These are phyloP conservation scores for Basidiobolus meristosporus DNA, from an alignment of 371 early-diverging fungal species.

Conservation along the genomic window DNA sequence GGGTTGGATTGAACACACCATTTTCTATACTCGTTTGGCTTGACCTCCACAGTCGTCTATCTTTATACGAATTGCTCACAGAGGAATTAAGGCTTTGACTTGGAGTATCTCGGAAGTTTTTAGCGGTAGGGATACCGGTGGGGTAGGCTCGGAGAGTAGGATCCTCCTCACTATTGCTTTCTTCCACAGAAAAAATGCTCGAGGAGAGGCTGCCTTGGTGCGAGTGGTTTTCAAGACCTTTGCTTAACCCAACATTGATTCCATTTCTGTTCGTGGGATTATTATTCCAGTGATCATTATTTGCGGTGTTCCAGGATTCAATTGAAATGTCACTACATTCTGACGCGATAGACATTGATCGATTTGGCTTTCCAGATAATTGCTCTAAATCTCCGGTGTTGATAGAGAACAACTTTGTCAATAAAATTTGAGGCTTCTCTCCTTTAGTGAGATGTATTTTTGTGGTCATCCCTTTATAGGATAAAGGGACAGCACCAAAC, in stretches of 20 bases:
- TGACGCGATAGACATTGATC: conserved; percentile 34
- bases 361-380: conserved; percentile 8
- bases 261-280: neutral
- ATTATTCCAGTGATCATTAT: conserved; percentile 2
- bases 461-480: conserved; percentile 45
- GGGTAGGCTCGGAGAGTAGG: too few species aligned
- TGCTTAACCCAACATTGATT: neutral
- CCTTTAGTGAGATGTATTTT: conserved; percentile 33
- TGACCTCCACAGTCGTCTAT: conserved; percentile 13
- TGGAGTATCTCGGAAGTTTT: neutral
- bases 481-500: conserved; percentile 41
- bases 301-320: conserved; percentile 17
- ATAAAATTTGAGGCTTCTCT: conserved; percentile 28
- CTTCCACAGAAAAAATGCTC: too few species aligned
- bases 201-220: too few species aligned
- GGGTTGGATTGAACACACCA: conserved; percentile 34
- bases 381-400: conserved; percentile 14
- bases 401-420: conserved; percentile 36
- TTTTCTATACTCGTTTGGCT: conserved; percentile 44
- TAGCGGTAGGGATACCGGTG: neutral
- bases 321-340: conserved; percentile 29
- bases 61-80: neutral
- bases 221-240: too few species aligned
- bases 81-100: neutral
- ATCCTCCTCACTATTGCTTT: too few species aligned